These are phyloP conservation scores for Clohesyomyces aquaticus DNA, from an alignment of 495 filamentous ascomycete species.

Conservation along the genomic window DNA sequence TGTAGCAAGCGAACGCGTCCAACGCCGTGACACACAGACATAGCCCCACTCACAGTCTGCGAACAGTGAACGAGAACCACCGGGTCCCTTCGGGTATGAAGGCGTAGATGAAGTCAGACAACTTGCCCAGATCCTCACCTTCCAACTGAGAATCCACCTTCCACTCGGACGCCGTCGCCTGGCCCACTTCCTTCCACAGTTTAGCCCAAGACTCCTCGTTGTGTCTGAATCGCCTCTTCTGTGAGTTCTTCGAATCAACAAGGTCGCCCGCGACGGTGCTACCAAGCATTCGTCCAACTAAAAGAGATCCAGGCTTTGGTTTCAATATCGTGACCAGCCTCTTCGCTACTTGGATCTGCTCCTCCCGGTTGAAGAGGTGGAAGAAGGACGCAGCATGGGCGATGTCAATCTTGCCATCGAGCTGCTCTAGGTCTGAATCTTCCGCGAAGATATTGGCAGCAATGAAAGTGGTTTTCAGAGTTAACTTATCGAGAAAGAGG, in stretches of 20 bases:
- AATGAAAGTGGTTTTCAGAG: constrained; percentile 34
- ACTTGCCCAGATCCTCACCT: constrained; percentile 32
- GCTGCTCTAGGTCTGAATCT: constrained; percentile 25
- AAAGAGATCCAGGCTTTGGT: constrained; percentile 21
- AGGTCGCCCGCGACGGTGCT: constrained; percentile 6
- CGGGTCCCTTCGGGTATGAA: constrained; percentile 4
- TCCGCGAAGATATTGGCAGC: constrained; percentile 30
- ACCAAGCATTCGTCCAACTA: constrained; percentile 34
- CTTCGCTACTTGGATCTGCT: constrained; percentile 17
- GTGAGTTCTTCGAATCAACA: not conserved
- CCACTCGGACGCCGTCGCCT: constrained; percentile 24
- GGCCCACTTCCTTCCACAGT: constrained; percentile 34
- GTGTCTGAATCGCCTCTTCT: constrained; percentile 20
- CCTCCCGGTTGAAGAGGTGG: constrained; percentile 31
- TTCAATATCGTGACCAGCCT: constrained; percentile 23
- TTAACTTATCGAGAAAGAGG: constrained; percentile 32
- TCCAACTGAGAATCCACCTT: constrained; percentile 23
- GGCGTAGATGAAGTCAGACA: constrained; percentile 18
- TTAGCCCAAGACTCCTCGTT: constrained; percentile 25
- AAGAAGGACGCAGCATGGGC: constrained; percentile 34
- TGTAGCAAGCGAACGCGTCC: not conserved
- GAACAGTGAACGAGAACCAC: constrained; percentile 19
- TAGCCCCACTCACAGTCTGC: not conserved
- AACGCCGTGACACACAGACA: no score
- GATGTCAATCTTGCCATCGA: constrained; percentile 34